These are phyloP conservation scores for Hygrocybe coccinea DNA, from an alignment of 768 basidiomycete species.

Conservation along the genomic window DNA sequence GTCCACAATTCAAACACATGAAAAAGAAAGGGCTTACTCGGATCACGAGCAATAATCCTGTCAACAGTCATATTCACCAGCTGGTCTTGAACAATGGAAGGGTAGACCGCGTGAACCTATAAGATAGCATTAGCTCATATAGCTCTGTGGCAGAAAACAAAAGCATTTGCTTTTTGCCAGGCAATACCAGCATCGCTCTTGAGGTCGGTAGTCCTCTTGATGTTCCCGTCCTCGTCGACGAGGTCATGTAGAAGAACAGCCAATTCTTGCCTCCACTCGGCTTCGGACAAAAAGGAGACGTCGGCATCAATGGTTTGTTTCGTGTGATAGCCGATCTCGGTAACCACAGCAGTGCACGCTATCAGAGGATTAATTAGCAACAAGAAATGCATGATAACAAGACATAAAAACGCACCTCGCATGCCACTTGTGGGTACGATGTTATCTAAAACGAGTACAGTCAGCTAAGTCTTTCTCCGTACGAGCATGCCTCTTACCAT, in stretches of 20 bases:
- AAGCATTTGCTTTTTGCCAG: constrained; percentile 48
- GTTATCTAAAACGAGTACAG: constrained; percentile 36
- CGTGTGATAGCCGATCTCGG: constrained; percentile 53
- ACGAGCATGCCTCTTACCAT: constrained; percentile 33
- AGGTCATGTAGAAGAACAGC: constrained; percentile 52
- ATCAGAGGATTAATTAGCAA: not conserved
- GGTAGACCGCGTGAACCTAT: constrained; percentile 61
- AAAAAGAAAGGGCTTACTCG: constrained; percentile 29
- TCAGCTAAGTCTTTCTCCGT: not conserved
- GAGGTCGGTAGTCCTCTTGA: constrained; percentile 50
- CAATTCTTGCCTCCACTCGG: constrained; percentile 57
- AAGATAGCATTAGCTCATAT: not conserved
- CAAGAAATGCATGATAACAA: not conserved
- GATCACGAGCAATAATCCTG: constrained; percentile 47
- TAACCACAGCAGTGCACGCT: constrained; percentile 67
- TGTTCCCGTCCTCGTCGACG: constrained; percentile 52
- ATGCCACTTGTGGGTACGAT: constrained; percentile 65
- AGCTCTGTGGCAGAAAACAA: not conserved
- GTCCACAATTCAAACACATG: not conserved
- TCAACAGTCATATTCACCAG: constrained; percentile 47
- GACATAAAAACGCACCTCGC: constrained; percentile 39
- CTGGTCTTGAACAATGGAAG: constrained; percentile 43
- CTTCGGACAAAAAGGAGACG: constrained; percentile 51
- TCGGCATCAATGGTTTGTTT: constrained; percentile 55
- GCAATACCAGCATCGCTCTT: constrained; percentile 58